A percentile compares a stretch with the other conserved stretches of the same genome.
Conservation (phyloP, 2,329 filamentous ascomycete genomes). For the Xylogone sp. region DNA sequence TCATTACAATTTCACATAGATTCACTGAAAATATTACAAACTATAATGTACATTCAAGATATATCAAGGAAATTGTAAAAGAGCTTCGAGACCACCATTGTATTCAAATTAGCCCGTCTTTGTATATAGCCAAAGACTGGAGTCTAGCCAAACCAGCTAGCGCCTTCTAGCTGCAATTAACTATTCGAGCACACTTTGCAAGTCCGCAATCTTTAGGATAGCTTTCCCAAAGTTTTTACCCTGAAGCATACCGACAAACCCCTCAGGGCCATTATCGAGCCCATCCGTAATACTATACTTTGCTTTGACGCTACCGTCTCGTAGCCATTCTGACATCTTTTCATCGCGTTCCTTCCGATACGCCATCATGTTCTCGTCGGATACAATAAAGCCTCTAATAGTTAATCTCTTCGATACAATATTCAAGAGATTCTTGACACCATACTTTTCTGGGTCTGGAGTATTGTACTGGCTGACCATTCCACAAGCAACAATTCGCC, state of each 20-base stretch:
- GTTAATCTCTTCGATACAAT: constrained; percentile 59
- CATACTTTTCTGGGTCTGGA: constrained; percentile 51
- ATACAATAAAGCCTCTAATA: constrained; percentile 65
- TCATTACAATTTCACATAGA: too few species aligned
- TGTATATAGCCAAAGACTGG: too few species aligned
- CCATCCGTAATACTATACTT: constrained; percentile 57
- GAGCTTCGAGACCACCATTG: too few species aligned
- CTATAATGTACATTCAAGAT: too few species aligned
- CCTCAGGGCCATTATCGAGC: constrained; percentile 63
- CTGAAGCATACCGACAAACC: constrained; percentile 61
- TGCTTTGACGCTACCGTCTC: constrained; percentile 61
- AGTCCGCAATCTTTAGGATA: constrained; percentile 63
- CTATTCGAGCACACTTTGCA: too few species aligned
- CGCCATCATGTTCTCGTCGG: constrained; percentile 58
- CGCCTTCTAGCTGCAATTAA: too few species aligned
- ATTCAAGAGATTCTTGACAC: constrained; percentile 56
- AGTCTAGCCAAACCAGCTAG: too few species aligned
- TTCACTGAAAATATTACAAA: too few species aligned
- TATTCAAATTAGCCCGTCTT: too few species aligned
- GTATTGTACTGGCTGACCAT: constrained; percentile 70
- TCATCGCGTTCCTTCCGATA: constrained; percentile 56
- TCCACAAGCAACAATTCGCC: constrained; percentile 58
- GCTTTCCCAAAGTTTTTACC: constrained; percentile 74
- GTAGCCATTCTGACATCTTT: constrained; percentile 65
- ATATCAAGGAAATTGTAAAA: too few species aligned